phyloP scores from a whole-genome alignment of 345 rosid genomes.

The Syzygium aromaticum region DNA sequence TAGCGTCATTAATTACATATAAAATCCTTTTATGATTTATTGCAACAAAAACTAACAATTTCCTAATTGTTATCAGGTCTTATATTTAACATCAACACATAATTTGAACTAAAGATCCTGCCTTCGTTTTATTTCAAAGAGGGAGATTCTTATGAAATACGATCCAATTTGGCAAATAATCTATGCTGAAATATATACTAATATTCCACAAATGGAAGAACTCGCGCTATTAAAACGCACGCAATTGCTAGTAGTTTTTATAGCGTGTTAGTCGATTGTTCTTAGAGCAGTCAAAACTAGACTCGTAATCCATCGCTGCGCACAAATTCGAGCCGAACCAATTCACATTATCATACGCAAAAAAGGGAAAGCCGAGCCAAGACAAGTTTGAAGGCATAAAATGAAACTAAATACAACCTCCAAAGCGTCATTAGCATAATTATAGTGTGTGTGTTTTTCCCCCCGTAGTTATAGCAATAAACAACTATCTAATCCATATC shows the following conservation, averaged over 20 bases:
- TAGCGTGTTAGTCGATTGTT: neutral
- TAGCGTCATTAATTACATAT: too few species aligned
- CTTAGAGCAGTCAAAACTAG: neutral
- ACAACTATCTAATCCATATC: neutral
- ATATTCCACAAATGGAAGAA: neutral
- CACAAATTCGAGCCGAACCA: neutral
- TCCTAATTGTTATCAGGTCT: neutral
- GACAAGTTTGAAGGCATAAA: neutral
- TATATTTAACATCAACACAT: neutral
- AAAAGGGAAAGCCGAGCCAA: neutral
- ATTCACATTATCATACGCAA: fast-evolving
- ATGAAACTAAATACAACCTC: too few species aligned
- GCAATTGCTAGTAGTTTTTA: neutral
- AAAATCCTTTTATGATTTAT: too few species aligned
- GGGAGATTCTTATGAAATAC: neutral
- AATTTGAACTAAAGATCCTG: neutral
- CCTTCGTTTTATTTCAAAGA: neutral
- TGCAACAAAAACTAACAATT: neutral
- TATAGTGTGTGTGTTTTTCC: neutral
- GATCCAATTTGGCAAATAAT: neutral
- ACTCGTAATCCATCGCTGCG: neutral
- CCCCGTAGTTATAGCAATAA: neutral
- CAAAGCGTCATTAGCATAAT: neutral
- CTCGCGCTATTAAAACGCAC: neutral
- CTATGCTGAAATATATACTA: neutral